phyloP scores from a whole-genome alignment of 805 yeast species.

The Danielia reshetovae region DNA sequence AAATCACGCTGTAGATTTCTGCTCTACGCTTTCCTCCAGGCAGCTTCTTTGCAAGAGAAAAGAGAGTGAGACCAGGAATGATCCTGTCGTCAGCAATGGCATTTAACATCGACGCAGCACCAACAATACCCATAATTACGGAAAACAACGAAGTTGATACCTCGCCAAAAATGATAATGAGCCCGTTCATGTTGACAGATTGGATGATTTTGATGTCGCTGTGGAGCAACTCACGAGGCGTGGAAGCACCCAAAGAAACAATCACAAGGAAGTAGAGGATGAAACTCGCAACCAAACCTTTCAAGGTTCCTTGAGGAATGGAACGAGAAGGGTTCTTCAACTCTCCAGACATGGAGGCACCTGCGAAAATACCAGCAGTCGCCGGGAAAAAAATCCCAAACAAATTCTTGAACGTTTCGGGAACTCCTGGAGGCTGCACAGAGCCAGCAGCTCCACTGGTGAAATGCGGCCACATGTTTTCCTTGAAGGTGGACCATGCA shows the following conservation, averaged over 20 bases:
- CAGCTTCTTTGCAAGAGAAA: slow-evolving; percentile 42
- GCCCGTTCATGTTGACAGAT: slow-evolving; percentile 65
- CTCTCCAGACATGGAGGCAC: slow-evolving; percentile 98
- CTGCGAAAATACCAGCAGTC: slow-evolving; percentile 97
- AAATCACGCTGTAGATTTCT: slow-evolving; percentile 60
- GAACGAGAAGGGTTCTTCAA: slow-evolving; percentile 78
- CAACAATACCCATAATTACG: slow-evolving; percentile 91
- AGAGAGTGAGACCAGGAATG: slow-evolving; percentile 69
- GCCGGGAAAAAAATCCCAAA: slow-evolving; percentile 98
- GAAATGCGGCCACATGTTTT: slow-evolving; percentile 73
- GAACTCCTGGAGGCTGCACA: slow-evolving; percentile 40
- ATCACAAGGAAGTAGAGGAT: slow-evolving; percentile 76
- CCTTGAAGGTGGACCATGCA: slow-evolving; percentile 58
- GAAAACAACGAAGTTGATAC: slow-evolving; percentile 87
- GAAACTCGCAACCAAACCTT: slow-evolving; percentile 79
- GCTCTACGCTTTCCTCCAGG: slow-evolving; percentile 43
- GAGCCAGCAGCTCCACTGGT: slow-evolving; percentile 95
- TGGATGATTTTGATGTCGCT: slow-evolving; percentile 83
- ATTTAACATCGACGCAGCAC: slow-evolving; percentile 86
- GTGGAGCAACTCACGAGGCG: slow-evolving; percentile 75
- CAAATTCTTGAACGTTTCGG: slow-evolving; percentile 76
- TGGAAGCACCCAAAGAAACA: slow-evolving; percentile 69
- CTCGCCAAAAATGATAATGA: slow-evolving; percentile 81
- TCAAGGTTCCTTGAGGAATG: slow-evolving; percentile 90
- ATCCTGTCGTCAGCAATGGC: slow-evolving; percentile 89